Conservation (phyloP, 768 basidiomycete genomes). For the Leccinum rimulosum region DNA sequence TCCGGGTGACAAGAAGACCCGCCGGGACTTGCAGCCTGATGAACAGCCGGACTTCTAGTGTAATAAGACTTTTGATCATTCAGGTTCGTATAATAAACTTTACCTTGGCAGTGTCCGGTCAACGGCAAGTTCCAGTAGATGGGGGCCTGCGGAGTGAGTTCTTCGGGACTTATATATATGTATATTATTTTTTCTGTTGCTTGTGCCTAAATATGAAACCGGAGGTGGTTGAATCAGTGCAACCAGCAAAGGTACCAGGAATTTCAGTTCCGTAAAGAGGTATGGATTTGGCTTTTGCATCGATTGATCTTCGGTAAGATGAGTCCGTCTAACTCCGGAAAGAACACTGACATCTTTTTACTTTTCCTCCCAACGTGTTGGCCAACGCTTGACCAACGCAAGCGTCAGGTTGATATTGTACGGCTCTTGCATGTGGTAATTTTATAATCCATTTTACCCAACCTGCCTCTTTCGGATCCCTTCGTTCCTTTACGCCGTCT, state of each 20-base stretch:
- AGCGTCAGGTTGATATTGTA: constrained; percentile 10
- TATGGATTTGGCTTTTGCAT: constrained; percentile 33
- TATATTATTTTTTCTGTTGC: constrained; percentile 4
- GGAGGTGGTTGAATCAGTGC: constrained; percentile 9
- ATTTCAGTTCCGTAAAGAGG: constrained; percentile 31
- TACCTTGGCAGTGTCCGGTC: constrained; percentile 28
- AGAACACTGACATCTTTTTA: constrained; percentile 15
- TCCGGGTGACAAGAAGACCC: constrained; percentile 28
- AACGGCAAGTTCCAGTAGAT: constrained; percentile 29
- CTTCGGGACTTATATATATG: constrained; percentile 13
- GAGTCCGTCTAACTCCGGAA: constrained; percentile 33
- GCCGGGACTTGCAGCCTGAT: constrained; percentile 25
- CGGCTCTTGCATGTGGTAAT: constrained; percentile 18
- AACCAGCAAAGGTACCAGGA: constrained; percentile 23
- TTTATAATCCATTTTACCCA: constrained; percentile 1
- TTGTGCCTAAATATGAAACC: constrained; percentile 1
- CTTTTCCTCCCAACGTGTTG: constrained; percentile 8
- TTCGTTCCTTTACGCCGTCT: neutral
- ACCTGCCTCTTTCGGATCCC: constrained; percentile 16
- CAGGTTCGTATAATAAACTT: constrained; percentile 30
- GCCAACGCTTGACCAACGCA: neutral
- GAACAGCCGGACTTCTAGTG: constrained; percentile 20
- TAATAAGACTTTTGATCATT: constrained; percentile 27
- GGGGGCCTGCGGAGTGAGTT: constrained; percentile 22
- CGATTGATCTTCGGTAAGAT: constrained; percentile 30